Percentiles rank a stretch among this genome's conserved stretches.
Evolutionary conservation across 352 stramenopile genomes (phyloP).

Genomic region (Phytophthora sp.): DNA sequence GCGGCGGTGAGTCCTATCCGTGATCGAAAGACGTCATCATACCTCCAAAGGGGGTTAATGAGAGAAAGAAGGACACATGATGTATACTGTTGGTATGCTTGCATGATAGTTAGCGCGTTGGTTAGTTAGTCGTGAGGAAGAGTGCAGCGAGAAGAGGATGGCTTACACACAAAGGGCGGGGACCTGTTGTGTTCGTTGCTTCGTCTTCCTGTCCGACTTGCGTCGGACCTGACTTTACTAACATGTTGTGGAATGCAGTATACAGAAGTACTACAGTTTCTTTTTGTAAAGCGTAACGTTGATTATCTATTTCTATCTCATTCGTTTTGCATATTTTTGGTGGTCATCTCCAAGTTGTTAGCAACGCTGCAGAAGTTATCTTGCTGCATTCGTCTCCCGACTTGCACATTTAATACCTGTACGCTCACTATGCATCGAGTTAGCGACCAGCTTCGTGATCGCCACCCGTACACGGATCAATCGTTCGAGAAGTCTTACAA

Average conservation of each 20-base stretch:
- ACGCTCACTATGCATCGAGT: constrained; percentile 73
- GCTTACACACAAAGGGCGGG: constrained; percentile 28
- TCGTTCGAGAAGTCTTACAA: constrained; percentile 67
- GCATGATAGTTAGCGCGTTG: constrained; percentile 1
- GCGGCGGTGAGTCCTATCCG: constrained; percentile 39
- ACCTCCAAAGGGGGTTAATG: constrained; percentile 59
- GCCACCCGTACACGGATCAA: constrained; percentile 63
- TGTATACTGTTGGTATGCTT: constrained; percentile 19
- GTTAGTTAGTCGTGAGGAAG: constrained; percentile 21
- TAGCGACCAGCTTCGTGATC: constrained; percentile 69
- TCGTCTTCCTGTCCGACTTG: constrained; percentile 7
- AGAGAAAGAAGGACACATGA: constrained; percentile 56
- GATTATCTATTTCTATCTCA: constrained; percentile 19
- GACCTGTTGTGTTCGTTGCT: constrained; percentile 26
- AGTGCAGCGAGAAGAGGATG: constrained; percentile 35
- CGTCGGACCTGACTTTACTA: constrained; percentile 2
- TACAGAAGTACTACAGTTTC: constrained; percentile 1
- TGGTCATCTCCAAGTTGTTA: neutral
- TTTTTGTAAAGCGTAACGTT: too few species aligned
- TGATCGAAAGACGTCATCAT: constrained; percentile 82
- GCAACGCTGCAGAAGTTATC: neutral
- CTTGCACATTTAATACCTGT: neutral
- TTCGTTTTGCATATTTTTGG: constrained; percentile 1
- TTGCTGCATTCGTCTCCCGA: too few species aligned
- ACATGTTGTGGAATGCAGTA: constrained; percentile 13